These are phyloP conservation scores for Stromatinia cepivora DNA, from an alignment of 2,329 filamentous ascomycete species.

Conservation along the genomic window DNA sequence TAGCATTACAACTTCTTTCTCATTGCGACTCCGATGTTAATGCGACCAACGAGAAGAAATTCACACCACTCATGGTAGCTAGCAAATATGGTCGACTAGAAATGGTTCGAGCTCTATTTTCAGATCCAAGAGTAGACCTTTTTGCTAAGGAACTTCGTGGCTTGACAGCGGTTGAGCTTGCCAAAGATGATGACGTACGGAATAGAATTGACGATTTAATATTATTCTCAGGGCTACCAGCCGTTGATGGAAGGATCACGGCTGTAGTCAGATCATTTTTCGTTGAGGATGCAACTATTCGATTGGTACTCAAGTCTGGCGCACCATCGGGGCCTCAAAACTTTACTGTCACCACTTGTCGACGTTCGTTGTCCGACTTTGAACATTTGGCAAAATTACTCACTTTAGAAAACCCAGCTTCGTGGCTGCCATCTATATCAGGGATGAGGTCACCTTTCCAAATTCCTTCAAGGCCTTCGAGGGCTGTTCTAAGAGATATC, in stretches of 20 bases:
- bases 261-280: slow-evolving; percentile 95
- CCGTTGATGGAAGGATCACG: slow-evolving; percentile 78
- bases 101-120: slow-evolving; percentile 84
- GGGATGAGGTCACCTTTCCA: slow-evolving; percentile 86
- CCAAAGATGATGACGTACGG: slow-evolving; percentile 95
- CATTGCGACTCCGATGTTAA: slow-evolving; percentile 95
- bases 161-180: slow-evolving; percentile 90
- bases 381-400: slow-evolving; percentile 85
- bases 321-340: slow-evolving; percentile 78
- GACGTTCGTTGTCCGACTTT: slow-evolving; percentile 84
- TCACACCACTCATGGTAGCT: slow-evolving; percentile 95
- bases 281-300: slow-evolving; percentile 91
- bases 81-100: slow-evolving; percentile 97
- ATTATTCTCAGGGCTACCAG: slow-evolving; percentile 72
- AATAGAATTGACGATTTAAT: slow-evolving; percentile 95
- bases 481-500: slow-evolving; percentile 81
- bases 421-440: slow-evolving; percentile 82
- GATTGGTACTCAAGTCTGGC: slow-evolving; percentile 91
- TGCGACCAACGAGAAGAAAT: slow-evolving; percentile 89
- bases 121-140: slow-evolving; percentile 83
- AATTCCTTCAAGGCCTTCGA: slow-evolving; percentile 86
- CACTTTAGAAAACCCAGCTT: slow-evolving; percentile 86
- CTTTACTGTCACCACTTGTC: slow-evolving; percentile 92
- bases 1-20: slow-evolving; percentile 74
- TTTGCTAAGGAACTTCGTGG: slow-evolving; percentile 82